Base-by-base conservation (phyloP, 306 rosid species). In the Nissolia schottii region DNA sequence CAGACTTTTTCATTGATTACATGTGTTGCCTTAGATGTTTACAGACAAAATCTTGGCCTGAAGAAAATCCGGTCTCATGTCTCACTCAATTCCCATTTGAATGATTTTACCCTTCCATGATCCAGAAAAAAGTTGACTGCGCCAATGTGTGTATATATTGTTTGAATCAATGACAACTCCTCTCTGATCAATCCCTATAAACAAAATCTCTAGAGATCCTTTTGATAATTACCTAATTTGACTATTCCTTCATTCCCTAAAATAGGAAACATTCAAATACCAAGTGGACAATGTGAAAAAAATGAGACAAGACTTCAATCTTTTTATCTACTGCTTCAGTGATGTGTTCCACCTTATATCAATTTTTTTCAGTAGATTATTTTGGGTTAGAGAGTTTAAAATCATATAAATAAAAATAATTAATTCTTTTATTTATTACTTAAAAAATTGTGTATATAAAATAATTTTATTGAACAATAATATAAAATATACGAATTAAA, bases 31-130 rank as follows among this genome's bases (percentile, higher is more conserved):
- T 58, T 41, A 57, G 77, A 83, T 57, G 74, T 70, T 73, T 80
- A 79, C 82, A 87, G 43, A 77, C 67, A 72, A 83, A 75, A 83
- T 87, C 86, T 85, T 48, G 12, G 67, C 34, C 46, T 3, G 70
- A 79, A 85, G 85, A 81, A 86, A 85, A 80, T 82, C 81, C 50
- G 74, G 70, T 63, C 67, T 29, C 35, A 40, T 86, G 95, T 86
- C 89, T 66, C 80, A 81, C 65, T 77, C 82, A 67, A 25, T 57
- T 73, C 31, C 72, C 43, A 58, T 54, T 59, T 67, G 54, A 32
- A 32, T 35, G 54, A 32, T 38, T 35, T 61, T 56, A n/a, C 37
- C 58, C 57, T 55, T 73, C 70, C 56, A 59, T 27, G 71, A 74
- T 64, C 45, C 65, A 59, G 9, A 70, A 70, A 70, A 70, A 70